Evolutionary conservation across 768 basidiomycete species (phyloP), one percentile per base, ranked within the genome.

Genomic region (Gloeophyllum trabeum): DNA sequence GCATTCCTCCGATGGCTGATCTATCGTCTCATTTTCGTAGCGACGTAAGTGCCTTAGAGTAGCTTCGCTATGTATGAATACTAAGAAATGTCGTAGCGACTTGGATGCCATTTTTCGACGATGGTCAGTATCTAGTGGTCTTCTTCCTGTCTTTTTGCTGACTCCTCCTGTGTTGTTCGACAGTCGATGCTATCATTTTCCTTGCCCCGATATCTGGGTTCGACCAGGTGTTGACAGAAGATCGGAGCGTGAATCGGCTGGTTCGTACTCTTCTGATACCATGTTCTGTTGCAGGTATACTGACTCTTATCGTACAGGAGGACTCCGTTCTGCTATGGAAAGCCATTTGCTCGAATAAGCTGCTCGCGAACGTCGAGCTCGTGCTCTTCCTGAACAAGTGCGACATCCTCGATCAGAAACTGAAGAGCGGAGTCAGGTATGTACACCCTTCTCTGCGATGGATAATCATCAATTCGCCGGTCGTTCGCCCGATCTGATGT

Each of bases 361-460:
- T 88, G 20, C 67, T 89, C 4, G 75, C 73, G 35, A 65, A 71
- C 35, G 82, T 86, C 23, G 80, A 83, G 48, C 64, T 87, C 24
- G 79, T 88, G 46, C 66, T 88, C 36, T 89, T 88, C 64, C 64
- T 89, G 41, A 89, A 88, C 62, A 89, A 89, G 56, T 79, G 79
- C 45, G 84, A 87, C 51, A 81, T 87, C 45, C 61, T 88, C 42
- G 73, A 72, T 46, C 51, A 66, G 35, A 87, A 87, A 52, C 71
- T 87, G 7, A 60, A 63, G 16, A 67, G 79, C 1, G 84, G 84
- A 23, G 69, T 82, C 43, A 67, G 69, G 36, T 32, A 16, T 10
- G 28, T 32, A 10, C 28, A 10, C 28, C 10, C 28, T 32, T 32
- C 28, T 32, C 10, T 16, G 10, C 10, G n/a, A n/a, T n/a, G n/a